Conservation (phyloP, 257 asterid genomes). For the Nicotiana tomentosiformis region DNA sequence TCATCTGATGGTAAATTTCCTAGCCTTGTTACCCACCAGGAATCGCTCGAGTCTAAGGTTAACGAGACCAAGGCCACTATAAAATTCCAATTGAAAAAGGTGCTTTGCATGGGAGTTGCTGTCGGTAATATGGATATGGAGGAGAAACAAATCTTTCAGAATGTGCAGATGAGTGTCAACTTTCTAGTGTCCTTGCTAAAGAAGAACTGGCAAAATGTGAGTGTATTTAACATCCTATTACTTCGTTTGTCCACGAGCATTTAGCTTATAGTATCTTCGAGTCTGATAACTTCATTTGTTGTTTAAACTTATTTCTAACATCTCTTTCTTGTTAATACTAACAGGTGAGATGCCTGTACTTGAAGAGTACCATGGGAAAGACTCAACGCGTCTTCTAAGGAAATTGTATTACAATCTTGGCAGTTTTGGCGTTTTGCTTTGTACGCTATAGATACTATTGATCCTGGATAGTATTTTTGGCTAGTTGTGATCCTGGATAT, state of each 20-base stretch:
- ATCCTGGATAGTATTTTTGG: not conserved
- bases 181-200: slow-evolving; percentile 14
- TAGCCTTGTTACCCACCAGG: slow-evolving; percentile 11
- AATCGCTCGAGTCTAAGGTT: slow-evolving; percentile 11
- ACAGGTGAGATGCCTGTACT: slow-evolving; percentile 13
- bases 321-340: not conserved
- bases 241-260: not conserved
- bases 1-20: slow-evolving; percentile 18
- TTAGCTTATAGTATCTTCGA: not conserved
- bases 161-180: slow-evolving; percentile 15
- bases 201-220: slow-evolving; percentile 19
- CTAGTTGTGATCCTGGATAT: not conserved
- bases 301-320: not conserved
- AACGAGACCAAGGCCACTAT: slow-evolving; percentile 12
- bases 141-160: slow-evolving; percentile 15
- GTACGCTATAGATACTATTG: not conserved
- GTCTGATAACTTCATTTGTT: not conserved
- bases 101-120: slow-evolving; percentile 17
- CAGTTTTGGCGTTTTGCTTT: not conserved
- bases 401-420: not conserved
- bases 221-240: not conserved
- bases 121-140: slow-evolving; percentile 13
- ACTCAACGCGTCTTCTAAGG: slow-evolving; percentile 11
- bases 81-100: slow-evolving; percentile 17
- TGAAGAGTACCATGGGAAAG: slow-evolving; percentile 19